These are phyloP conservation scores for Bassia scoparia DNA, from an alignment of 148 eudicot species.

Conservation along the genomic window DNA sequence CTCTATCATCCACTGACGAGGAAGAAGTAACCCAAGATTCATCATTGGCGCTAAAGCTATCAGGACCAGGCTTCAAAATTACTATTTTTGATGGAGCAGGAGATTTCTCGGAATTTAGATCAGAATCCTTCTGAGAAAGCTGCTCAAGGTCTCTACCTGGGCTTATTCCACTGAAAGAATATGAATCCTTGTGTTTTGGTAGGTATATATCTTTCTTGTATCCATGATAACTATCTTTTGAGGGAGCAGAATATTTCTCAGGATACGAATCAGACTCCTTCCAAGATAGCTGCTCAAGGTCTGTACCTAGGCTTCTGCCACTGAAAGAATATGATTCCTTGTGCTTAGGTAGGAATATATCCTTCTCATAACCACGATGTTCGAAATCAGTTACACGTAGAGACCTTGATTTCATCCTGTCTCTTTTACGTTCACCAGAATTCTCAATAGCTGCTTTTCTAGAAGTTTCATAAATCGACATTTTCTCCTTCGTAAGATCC, in stretches of 20 bases:
- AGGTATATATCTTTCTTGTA: conserved; percentile 30
- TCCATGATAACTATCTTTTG: conserved; percentile 27
- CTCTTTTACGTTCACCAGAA: conserved; percentile 28
- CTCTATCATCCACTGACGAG: conserved; percentile 64
- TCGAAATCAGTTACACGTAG: conserved; percentile 25
- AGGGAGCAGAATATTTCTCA: conserved; percentile 41
- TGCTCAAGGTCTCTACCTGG: conserved; percentile 44
- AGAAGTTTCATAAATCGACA: conserved; percentile 51
- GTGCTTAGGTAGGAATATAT: conserved; percentile 28
- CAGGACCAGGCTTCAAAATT: conserved; percentile 83
- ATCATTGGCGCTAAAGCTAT: conserved; percentile 44
- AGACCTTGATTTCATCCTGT: conserved; percentile 28
- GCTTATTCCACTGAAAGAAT: conserved; percentile 37
- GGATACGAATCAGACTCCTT: conserved; percentile 29
- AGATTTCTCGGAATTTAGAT: conserved; percentile 27
- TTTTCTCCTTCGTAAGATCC: conserved; percentile 78
- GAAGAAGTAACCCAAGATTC: conserved; percentile 75
- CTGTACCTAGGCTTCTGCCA: conserved; percentile 37
- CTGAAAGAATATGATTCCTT: conserved; percentile 42
- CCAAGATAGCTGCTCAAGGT: conserved; percentile 36
- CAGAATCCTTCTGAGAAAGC: conserved; percentile 28
- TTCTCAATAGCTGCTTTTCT: conserved; percentile 32
- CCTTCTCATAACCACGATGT: conserved; percentile 23
- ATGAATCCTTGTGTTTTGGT: conserved; percentile 36
- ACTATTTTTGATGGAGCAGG: conserved; percentile 68